Conservation (phyloP, 2,329 filamentous ascomycete genomes). For the Colletotrichum godetiae region DNA sequence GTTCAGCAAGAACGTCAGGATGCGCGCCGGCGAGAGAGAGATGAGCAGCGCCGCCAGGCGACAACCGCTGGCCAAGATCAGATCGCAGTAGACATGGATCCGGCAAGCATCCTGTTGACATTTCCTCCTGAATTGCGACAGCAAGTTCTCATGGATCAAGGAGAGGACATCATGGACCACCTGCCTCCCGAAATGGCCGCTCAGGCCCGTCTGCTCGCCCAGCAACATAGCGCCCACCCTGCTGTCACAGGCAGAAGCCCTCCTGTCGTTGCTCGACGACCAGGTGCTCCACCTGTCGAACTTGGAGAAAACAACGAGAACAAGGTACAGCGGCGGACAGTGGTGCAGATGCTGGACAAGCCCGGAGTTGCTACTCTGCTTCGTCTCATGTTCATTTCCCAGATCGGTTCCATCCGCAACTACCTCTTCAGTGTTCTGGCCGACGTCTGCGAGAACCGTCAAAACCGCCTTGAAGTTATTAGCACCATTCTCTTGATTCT, state of each 20-base stretch:
- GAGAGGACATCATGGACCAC: slow-evolving; percentile 85
- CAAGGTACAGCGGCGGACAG: slow-evolving; percentile 80
- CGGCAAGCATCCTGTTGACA: slow-evolving; percentile 91
- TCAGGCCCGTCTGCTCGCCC: slow-evolving; percentile 72
- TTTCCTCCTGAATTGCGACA: slow-evolving; percentile 87
- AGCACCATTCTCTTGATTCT: slow-evolving; percentile 92
- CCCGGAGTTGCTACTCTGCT: slow-evolving; percentile 94
- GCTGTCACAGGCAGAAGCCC: slow-evolving; percentile 45
- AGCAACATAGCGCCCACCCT: slow-evolving; percentile 45
- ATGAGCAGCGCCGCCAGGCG: slow-evolving; percentile 78
- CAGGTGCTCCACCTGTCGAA: slow-evolving; percentile 32
- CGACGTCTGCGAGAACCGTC: slow-evolving; percentile 95
- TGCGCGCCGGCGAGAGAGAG: slow-evolving; percentile 86
- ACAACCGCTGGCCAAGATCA: slow-evolving; percentile 64
- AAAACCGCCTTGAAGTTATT: slow-evolving; percentile 93
- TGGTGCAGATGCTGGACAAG: slow-evolving; percentile 97
- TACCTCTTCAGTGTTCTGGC: slow-evolving; percentile 89
- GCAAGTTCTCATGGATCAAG: slow-evolving; percentile 90
- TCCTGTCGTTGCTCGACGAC: slow-evolving; percentile 39
- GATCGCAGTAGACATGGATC: slow-evolving; percentile 81
- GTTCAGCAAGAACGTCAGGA: slow-evolving; percentile 91
- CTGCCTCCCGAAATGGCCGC: slow-evolving; percentile 87
- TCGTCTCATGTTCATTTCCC: slow-evolving; percentile 97
- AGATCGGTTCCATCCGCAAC: slow-evolving; percentile 85
- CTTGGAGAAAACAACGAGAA: slow-evolving; percentile 59